A percentile compares a stretch with the other conserved stretches of the same genome.
phyloP scores from a whole-genome alignment of 441 rosid species.

The Iberis amara region DNA sequence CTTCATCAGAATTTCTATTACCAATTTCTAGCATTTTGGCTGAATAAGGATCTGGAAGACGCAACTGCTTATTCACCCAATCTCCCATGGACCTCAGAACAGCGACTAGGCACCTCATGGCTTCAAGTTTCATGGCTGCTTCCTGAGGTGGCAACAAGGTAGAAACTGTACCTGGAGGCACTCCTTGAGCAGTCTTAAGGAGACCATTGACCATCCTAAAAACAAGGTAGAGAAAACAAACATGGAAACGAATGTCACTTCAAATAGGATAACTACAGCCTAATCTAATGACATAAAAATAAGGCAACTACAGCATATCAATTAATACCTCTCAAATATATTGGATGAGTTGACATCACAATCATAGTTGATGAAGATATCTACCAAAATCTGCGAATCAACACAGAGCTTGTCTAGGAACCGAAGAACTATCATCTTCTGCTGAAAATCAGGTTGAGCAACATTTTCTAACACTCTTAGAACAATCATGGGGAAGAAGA shows the following conservation, averaged over 20 bases:
- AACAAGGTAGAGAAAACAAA: slow-evolving; percentile 20
- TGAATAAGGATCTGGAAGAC: slow-evolving; percentile 81
- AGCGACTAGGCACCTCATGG: slow-evolving; percentile 94
- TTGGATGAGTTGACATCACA: slow-evolving; percentile 98
- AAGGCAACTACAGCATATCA: slow-evolving; percentile 9
- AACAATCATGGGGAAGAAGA: slow-evolving; percentile 98
- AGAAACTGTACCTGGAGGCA: slow-evolving; percentile 74
- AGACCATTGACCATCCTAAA: slow-evolving; percentile 98
- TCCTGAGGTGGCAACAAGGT: slow-evolving; percentile 90
- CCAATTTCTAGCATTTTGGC: slow-evolving; percentile 49
- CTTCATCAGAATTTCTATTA: slow-evolving; percentile 57
- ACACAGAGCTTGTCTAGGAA: slow-evolving; percentile 89
- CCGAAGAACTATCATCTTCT: slow-evolving; percentile 97
- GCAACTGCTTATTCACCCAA: slow-evolving; percentile 95
- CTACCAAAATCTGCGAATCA: slow-evolving; percentile 96
- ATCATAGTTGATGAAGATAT: slow-evolving; percentile 94
- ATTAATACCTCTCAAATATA: slow-evolving; percentile 87
- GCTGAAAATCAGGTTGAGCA: slow-evolving; percentile 95
- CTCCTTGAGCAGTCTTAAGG: slow-evolving; percentile 99
- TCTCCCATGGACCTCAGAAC: slow-evolving; percentile 95
- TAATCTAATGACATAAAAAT: slow-evolving; percentile 18
- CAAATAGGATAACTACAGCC: background rate
- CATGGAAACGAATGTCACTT: slow-evolving; percentile 15
- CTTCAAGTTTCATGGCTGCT: slow-evolving; percentile 86
- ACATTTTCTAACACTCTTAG: slow-evolving; percentile 93